Conservation (phyloP, 2,329 filamentous ascomycete genomes). For the Colletotrichum australisinense region DNA sequence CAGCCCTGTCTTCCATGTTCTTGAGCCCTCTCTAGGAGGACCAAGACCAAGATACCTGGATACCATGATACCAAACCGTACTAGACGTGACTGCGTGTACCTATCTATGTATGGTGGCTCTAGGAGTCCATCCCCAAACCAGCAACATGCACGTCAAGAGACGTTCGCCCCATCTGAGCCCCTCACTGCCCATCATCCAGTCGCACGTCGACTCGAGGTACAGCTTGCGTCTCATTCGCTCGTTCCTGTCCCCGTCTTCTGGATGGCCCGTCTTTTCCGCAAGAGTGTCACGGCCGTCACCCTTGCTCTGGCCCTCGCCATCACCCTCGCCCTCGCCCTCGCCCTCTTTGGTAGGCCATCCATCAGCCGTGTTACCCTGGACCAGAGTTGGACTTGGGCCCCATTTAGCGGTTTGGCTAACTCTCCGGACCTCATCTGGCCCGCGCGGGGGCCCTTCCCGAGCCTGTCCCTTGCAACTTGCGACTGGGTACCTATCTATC, state of each 20-base stretch:
- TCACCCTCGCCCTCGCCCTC: background rate
- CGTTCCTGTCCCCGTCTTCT: constrained; percentile 7
- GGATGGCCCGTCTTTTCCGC: constrained; percentile 19
- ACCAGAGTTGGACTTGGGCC: constrained; percentile 34
- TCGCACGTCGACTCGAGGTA: constrained; percentile 23
- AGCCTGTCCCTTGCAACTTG: constrained; percentile 27
- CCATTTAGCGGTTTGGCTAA: constrained; percentile 42
- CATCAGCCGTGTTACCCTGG: constrained; percentile 28
- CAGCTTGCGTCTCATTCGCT: constrained; percentile 23
- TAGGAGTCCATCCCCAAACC: constrained; percentile 12
- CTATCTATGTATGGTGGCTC: background rate
- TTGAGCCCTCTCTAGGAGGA: constrained; percentile 17
- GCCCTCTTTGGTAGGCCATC: constrained; percentile 4
- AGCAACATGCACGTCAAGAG: constrained; percentile 35
- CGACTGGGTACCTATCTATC: too few relatives aligned
- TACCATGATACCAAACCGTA: background rate
- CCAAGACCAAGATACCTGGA: constrained; percentile 12
- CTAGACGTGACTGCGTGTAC: background rate
- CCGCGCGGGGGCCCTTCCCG: constrained; percentile 44
- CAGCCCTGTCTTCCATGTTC: constrained; percentile 14
- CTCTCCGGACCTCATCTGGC: constrained; percentile 44
- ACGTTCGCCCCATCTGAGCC: constrained; percentile 27
- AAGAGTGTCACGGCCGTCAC: background rate
- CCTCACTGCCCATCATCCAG: constrained; percentile 21
- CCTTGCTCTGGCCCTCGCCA: constrained; percentile 37